Percentiles rank a stretch among this genome's conserved stretches.
Evolutionary conservation across 2,329 filamentous ascomycete genomes (phyloP).

Genomic region (Penicillium verrucosum): DNA sequence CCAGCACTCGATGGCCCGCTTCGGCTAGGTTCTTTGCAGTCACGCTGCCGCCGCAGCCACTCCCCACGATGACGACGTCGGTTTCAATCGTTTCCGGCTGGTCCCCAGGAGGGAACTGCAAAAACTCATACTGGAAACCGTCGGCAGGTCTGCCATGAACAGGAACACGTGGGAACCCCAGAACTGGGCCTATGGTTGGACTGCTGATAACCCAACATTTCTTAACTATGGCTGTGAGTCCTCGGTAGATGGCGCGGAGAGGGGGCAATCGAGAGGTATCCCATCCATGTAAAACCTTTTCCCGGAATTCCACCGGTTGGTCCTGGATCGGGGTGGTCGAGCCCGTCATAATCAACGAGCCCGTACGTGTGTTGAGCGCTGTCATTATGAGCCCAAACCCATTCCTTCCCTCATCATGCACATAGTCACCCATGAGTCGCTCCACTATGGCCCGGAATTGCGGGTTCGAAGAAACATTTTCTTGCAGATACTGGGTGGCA

Average conservation of each 20-base stretch:
- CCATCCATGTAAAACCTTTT: conserved; percentile 55
- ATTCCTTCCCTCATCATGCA: conserved; percentile 49
- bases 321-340: conserved; percentile 53
- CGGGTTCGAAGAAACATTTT: conserved; percentile 48
- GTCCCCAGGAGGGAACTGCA: conserved; percentile 54
- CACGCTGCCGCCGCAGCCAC: conserved; percentile 80
- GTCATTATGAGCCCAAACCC: conserved; percentile 53
- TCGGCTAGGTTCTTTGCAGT: conserved; percentile 76
- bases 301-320: conserved; percentile 54
- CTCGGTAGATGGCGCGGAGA: conserved; percentile 50
- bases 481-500: conserved; percentile 47
- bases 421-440: conserved; percentile 48
- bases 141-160: conserved; percentile 51
- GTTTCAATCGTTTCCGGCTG: conserved; percentile 63
- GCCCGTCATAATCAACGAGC: conserved; percentile 57
- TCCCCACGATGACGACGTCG: conserved; percentile 82
- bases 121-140: conserved; percentile 55
- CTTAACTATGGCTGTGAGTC: conserved; percentile 50
- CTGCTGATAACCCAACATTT: conserved; percentile 54
- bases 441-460: conserved; percentile 50
- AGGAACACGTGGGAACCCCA: conserved; percentile 56
- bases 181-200: conserved; percentile 47
- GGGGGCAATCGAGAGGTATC: conserved; percentile 51
- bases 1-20: conserved; percentile 70
- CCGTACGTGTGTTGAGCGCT: conserved; percentile 53